phyloP scores from a whole-genome alignment of 257 asterid species.

The Solanum chiquidenum region DNA sequence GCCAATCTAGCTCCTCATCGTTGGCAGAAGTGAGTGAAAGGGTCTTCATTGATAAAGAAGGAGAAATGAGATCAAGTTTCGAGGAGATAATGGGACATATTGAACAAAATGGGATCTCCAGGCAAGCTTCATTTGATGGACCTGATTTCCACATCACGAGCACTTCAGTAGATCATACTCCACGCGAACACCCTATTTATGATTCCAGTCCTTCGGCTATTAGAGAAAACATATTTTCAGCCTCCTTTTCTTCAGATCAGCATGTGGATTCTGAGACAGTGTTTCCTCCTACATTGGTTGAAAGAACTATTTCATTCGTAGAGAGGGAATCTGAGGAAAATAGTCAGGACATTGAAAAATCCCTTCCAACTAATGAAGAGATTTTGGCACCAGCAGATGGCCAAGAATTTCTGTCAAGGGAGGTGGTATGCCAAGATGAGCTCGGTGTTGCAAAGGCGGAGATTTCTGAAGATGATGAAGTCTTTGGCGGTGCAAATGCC shows the following conservation, averaged over 20 bases:
- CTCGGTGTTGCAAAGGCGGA: slow-evolving; percentile 4
- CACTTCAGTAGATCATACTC: slow-evolving; percentile 5
- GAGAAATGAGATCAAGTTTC: slow-evolving; percentile 21
- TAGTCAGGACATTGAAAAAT: slow-evolving; percentile 13
- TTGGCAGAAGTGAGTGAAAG: slow-evolving; percentile 46
- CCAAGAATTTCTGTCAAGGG: slow-evolving; percentile 5
- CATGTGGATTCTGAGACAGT: slow-evolving; percentile 33
- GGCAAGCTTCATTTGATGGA: slow-evolving; percentile 22
- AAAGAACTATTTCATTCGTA: slow-evolving; percentile 16
- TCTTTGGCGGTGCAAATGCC: slow-evolving; percentile 7
- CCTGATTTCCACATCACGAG: slow-evolving; percentile 10
- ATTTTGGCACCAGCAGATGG: slow-evolving; percentile 16
- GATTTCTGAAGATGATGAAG: slow-evolving; percentile 13
- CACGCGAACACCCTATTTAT: slow-evolving; percentile 11
- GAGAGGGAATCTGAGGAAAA: slow-evolving; percentile 26
- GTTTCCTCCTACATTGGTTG: slow-evolving; percentile 11
- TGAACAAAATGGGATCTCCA: slow-evolving; percentile 20
- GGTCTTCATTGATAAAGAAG: slow-evolving; percentile 23
- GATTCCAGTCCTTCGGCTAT: slow-evolving; percentile 14
- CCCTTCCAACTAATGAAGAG: slow-evolving; percentile 8
- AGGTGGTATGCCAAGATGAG: slow-evolving; percentile 15
- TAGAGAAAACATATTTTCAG: slow-evolving; percentile 22
- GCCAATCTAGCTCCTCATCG: slow-evolving; percentile 58
- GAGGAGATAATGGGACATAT: slow-evolving; percentile 17
- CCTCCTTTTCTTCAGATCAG: slow-evolving; percentile 37